Evolutionary conservation across 139 green algal species (phyloP), one percentile per base, ranked within the genome.

Genomic region (Picochlorum sp.): DNA sequence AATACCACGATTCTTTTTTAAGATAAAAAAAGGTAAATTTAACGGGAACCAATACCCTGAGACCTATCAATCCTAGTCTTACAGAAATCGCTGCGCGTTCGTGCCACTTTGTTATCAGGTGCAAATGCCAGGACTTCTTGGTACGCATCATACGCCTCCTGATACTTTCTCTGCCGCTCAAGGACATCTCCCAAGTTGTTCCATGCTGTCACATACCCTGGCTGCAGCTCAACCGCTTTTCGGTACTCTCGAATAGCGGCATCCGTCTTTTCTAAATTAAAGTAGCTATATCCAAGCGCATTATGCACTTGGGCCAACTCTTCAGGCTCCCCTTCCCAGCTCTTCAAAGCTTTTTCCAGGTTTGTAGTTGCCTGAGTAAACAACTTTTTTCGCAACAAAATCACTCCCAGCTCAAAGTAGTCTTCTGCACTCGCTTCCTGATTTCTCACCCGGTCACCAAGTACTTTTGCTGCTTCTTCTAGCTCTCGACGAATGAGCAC

Each of bases 111-210:
- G 75, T 97, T 97, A 59, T 77, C 67, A 24, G 88, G 90, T 1
- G 85, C 85, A 50, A 90, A 91, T 0, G 70, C 68, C 29, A 97
- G 73, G 5, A 74, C 80, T 66, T 92, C 77, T 43, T 85, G 61
- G 67, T 96, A 97, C 0, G 82, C 77, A 39, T 78, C 33, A 44
- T 91, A 65, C 4, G 90, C 89, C 0, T 80, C 62, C 36, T 77
- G 73, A 57, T 55, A 93, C 18, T 89, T 43, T 60, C 85, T 80
- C 4, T 62, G 36, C 57, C 78, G 78, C 77, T 98, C 91, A 22
- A 84, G 80, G 14, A 50, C 92, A 65, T 99, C 89, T 5, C 89
- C 93, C 50, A 99, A 78, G 75, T 99, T 99, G 77, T 99, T 99
- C 90, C 90, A 97, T 12, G 89, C 92, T 4, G 84, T 95, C 18